Percentiles rank a stretch among this genome's conserved stretches.
Conservation (phyloP, 345 rosid species). For the Gossypium thurberi region DNA sequence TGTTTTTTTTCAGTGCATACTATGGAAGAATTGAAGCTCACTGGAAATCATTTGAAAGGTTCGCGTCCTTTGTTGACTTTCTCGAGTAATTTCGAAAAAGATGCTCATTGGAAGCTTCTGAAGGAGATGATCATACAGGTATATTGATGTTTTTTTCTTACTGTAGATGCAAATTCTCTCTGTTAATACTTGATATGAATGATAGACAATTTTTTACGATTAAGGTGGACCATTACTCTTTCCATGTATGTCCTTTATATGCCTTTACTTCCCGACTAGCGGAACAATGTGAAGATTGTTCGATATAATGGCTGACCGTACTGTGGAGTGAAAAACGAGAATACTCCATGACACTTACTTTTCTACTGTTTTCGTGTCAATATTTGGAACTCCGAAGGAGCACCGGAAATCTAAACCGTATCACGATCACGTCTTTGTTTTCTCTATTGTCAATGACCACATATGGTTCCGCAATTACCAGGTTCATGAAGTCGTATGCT, state of each 20-base stretch:
- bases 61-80: neutral
- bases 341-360: neutral
- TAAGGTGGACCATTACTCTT: neutral
- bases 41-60: neutral
- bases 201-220: neutral
- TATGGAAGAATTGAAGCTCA: neutral
- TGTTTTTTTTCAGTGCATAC: neutral
- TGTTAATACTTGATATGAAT: neutral
- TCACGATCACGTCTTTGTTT: slow-evolving; percentile 87
- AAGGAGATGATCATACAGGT: neutral
- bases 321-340: neutral
- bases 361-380: slow-evolving; percentile 18
- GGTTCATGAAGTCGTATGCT: slow-evolving; percentile 33
- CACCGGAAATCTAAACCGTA: slow-evolving; percentile 85
- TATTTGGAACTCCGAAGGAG: slow-evolving; percentile 85
- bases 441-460: slow-evolving; percentile 88
- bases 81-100: neutral
- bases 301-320: neutral
- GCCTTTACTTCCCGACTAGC: neutral
- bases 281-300: neutral
- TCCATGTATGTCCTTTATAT: neutral
- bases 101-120: neutral
- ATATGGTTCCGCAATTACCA: slow-evolving; percentile 97
- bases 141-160: neutral
- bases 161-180: neutral